Evolutionary conservation across 2,329 filamentous ascomycete species (phyloP), one percentile per base, ranked within the genome.

Genomic region (Chrysoporthe cubensis): DNA sequence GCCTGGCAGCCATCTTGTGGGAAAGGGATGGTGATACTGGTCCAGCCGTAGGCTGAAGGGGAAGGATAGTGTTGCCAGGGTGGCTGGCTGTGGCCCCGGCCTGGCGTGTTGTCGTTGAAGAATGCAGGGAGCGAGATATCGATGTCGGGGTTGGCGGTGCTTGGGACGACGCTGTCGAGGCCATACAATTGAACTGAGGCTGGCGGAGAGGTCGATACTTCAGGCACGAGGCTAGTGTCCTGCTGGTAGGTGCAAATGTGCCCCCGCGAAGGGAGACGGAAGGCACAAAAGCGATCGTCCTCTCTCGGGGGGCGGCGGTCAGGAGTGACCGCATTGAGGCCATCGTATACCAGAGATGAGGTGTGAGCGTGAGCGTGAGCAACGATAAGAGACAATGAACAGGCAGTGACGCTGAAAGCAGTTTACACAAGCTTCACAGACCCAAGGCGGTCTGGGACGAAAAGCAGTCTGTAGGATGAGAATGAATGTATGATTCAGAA

Each of bases 81-180:
- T 71, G 62, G 69, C 73, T 54, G 72, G 70, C 40, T 11, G 66
- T 34, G 26, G 56, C 40, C 16, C 54, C 59, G 3, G 68, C 66
- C 34, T 66, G 68, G 60, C 58, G 66, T 34, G 59, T 57, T 11
- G 62, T 63, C 32, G 58, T 68, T 40, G 68, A 68, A 13, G 74
- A 75, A 69, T 77, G 76, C 11, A 77, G 64, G 4, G 73, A 70
- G 48, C 76, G 72, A 16, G 72, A 71, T 9, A 71, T 66, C 26
- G 69, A 66, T 21, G 71, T 65, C 52, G 65, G 61, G n/a, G 60
- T 59, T 18, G 62, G 4, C 3, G 65, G 21, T 57, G 65, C 43
- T 46, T 42, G 59, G 48, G 52, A 43, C 2, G 66, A 62, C 13
- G 68, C 26, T 2, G 68, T 58, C 34, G 68, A 68, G 14, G 57